Evolutionary conservation across 2,329 filamentous ascomycete species (phyloP), one percentile per base, ranked within the genome.

Genomic region (Sporothrix euskadiensis): DNA sequence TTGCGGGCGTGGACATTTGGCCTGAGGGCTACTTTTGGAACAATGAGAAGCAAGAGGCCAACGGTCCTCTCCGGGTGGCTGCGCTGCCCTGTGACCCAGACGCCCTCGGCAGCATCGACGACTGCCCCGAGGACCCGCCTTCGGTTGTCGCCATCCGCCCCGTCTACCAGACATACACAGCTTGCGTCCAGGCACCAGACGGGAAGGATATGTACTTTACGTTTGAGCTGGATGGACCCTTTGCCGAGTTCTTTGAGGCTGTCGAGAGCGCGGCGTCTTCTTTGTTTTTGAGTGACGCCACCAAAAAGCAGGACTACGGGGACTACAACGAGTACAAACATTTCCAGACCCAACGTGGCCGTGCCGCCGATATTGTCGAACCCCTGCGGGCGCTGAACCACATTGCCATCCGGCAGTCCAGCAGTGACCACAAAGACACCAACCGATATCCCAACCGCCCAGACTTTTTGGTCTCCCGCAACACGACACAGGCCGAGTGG

Each of bases 401-500:
- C 47, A 12, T 72, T 9, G n/a, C 22, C 32, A 72, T 72, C 39
- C 49, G 16, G 14, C 71, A 59, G 61, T 41, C 32, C 52, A 59
- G 35, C n/a, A 32, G 22, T n/a, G 26, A 26, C 26, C 26, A 26
- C 68, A 14, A 26, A 14, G n/a, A 44, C 30, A 12, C 32, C 30
- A 44, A 41, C 44, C 16, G 35, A 4, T 35, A 35, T 8, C 35
- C 35, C 41, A 49, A 73, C 69, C 74, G 63, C 2, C 49, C 49
- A 6, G 56, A 41, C 16, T 71, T 75, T 14, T 26, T 70, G 10
- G 57, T 75, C 47, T 49, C 65, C 19, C 68, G 71, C 16, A n/a
- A 26, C n/a, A 68, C 69, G 12, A 54, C 41, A 5, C 44, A 74
- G 19, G 32, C 26, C 26, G 63, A 72, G 35, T 75, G 74, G 74